phyloP scores from a whole-genome alignment of 2,329 filamentous ascomycete genomes.

The Hypoxylon sp. region DNA sequence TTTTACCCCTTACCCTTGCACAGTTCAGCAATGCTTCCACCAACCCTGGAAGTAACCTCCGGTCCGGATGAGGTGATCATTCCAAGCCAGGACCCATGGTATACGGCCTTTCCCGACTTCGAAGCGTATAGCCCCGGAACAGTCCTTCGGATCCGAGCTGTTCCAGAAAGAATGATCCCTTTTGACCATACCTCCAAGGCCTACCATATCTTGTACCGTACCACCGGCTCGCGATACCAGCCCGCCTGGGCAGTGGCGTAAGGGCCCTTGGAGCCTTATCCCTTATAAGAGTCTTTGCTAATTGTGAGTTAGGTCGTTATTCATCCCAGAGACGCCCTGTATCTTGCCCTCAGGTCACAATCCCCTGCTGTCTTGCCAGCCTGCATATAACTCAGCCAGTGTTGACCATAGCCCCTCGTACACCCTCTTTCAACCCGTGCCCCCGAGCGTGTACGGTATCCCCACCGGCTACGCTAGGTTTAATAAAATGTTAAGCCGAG shows the following conservation, averaged over 20 bases:
- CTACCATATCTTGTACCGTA: slow-evolving; percentile 59
- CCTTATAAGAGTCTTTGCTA: not conserved
- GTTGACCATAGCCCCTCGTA: slow-evolving; percentile 59
- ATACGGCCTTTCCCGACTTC: slow-evolving; percentile 52
- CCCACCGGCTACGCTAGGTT: slow-evolving; percentile 48
- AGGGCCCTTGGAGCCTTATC: not conserved
- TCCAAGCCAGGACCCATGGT: slow-evolving; percentile 53
- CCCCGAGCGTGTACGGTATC: slow-evolving; percentile 33
- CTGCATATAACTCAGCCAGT: slow-evolving; percentile 56
- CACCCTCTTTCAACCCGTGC: slow-evolving; percentile 33
- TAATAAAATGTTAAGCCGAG: slow-evolving; percentile 57
- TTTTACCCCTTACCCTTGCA: not conserved
- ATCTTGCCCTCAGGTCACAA: slow-evolving; percentile 28
- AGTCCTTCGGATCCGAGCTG: slow-evolving; percentile 52
- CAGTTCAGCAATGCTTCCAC: not conserved
- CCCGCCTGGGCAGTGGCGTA: slow-evolving; percentile 58
- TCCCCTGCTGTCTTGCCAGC: slow-evolving; percentile 58
- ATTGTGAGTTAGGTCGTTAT: slow-evolving; percentile 48
- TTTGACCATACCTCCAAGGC: slow-evolving; percentile 40
- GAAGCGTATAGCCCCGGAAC: slow-evolving; percentile 51
- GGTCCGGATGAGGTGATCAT: not conserved
- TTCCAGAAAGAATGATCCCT: slow-evolving; percentile 44
- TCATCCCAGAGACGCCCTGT: slow-evolving; percentile 41
- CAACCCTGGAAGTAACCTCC: not conserved
- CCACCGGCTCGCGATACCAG: slow-evolving; percentile 54